Evolutionary conservation across 164 flowering plant species (phyloP), one percentile per base, ranked within the genome.

Genomic region (Magnolia sinica): DNA sequence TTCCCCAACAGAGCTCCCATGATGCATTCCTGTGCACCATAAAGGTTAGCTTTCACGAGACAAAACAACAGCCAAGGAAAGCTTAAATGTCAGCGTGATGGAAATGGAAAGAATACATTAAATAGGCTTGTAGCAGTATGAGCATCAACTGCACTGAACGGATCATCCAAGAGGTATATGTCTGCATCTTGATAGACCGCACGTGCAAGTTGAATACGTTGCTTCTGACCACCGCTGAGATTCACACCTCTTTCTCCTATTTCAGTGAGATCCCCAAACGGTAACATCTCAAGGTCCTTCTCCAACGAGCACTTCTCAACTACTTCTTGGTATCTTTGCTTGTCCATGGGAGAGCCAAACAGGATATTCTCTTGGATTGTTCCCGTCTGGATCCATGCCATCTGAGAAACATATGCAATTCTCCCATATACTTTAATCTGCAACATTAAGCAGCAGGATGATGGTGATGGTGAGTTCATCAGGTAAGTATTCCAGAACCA

Each of bases 211-310:
- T 94, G 97, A 79, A 94, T 82, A 37, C 98, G 84, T 73, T 94
- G 98, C 87, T 92, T 94, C 80, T 94, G 98, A 19, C 98, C 98
- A 79, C 98, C 98, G 75, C 98, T 94, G 5, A 94, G 89, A 79
- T 91, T 94, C n/a, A 91, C 89, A 8, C 97, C 98, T 85, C 96
- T 88, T 86, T 94, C 96, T 52, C 97, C 97, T 64, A 94, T 92
- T 84, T 87, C 85, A 16, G 98, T 92, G 23, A 84, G 88, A 81
- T 94, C 98, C 58, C 94, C 91, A 78, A 79, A 84, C 1, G 94
- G 91, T 65, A 92, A 78, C 87, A 90, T 80, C 79, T 91, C 96
- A 51, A 94, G 87, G 80, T 94, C 98, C 78, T 91, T 92, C n/a
- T 81, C 80, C 55, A 94, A 76, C 18, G 96, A 88, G 79, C 97